Conservation (phyloP, 179 eudicot species). For the Silene vulgaris region DNA sequence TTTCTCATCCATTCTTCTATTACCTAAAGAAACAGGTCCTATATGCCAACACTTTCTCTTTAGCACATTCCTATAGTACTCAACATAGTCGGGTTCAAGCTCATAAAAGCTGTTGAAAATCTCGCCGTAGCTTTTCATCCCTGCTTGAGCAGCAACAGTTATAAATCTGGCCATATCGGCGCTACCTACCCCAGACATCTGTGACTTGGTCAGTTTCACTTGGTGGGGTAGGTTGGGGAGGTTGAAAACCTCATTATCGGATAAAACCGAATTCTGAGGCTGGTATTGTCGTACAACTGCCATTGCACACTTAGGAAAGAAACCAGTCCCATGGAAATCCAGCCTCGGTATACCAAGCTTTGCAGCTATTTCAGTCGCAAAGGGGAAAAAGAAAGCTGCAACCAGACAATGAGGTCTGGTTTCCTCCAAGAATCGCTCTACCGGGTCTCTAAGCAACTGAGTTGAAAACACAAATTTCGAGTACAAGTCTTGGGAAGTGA, state of each 20-base stretch:
- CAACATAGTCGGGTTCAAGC: slow-evolving; percentile 31
- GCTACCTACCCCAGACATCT: background rate
- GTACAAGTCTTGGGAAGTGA: slow-evolving; percentile 1
- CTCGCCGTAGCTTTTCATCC: slow-evolving; percentile 22
- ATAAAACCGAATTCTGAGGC: slow-evolving; percentile 25
- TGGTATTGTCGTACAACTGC: background rate
- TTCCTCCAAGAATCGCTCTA: slow-evolving; percentile 25
- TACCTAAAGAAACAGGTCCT: slow-evolving; percentile 32
- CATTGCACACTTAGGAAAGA: slow-evolving; percentile 19
- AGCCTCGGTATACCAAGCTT: slow-evolving; percentile 34
- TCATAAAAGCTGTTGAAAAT: slow-evolving; percentile 33
- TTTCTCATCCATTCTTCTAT: slow-evolving; percentile 15
- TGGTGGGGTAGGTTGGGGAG: slow-evolving; percentile 38
- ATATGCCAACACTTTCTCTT: slow-evolving; percentile 25
- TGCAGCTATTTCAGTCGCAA: slow-evolving; percentile 32
- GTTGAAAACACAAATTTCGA: slow-evolving; percentile 22
- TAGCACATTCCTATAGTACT: slow-evolving; percentile 15
- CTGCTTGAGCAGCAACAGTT: background rate
- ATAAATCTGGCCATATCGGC: background rate
- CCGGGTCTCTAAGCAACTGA: slow-evolving; percentile 19
- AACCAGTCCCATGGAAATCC: slow-evolving; percentile 37
- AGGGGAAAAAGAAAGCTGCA: slow-evolving; percentile 35
- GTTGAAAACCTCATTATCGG: slow-evolving; percentile 31
- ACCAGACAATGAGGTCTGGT: slow-evolving; percentile 31
- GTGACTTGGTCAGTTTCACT: slow-evolving; percentile 25